Evolutionary conservation across 129 eudicot species (phyloP), one percentile per base, ranked within the genome.

Genomic region (Saposhnikovia divaricata): DNA sequence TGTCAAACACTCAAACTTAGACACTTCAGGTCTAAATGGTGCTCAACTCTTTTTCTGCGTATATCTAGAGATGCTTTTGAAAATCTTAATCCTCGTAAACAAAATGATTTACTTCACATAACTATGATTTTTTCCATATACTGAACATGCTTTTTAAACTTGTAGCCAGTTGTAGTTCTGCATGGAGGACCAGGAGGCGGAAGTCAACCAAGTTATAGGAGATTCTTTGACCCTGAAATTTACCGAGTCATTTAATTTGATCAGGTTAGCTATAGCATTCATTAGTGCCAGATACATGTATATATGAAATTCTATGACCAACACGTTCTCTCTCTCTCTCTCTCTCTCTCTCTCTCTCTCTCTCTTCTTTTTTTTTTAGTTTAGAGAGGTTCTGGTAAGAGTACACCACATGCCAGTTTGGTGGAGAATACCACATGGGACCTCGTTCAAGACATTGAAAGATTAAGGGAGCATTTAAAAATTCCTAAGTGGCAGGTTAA

Each of bases 171-270:
- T 82, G 87, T 90, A 69, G 89, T 95, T 84, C 93, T 95, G 51
- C 99, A 95, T 87, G 99, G 99, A 61, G 99, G 99, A 14, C 99
- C 99, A 74, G 99, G 99, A 72, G 99, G 95, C 76, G 97, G 99
- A 76, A 92, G 97, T 44, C 84, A 97, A 84, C 97, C 99, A 57
- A 85, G 82, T 83, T 92, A 95, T 80, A 86, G 99, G 78, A 89
- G 89, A 85, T 95, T 95, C 85, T 95, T 95, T 85, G 99, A 95
- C 84, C 97, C 99, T 75, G 86, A 86, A 53, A 92, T 92, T 81
- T 95, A 92, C 81, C 88, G 92, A 53, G 89, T 96, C 53, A 87
- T 92, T 82, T 87, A 90, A 34, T 90, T 92, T 84, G 99, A 96
- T 89, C 99, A 96, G 99, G 99, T 96, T 82, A 57, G 66, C 66